These are phyloP conservation scores for Tylopilus orsonianus DNA, from an alignment of 1,284 basidiomycete species.

Conservation along the genomic window DNA sequence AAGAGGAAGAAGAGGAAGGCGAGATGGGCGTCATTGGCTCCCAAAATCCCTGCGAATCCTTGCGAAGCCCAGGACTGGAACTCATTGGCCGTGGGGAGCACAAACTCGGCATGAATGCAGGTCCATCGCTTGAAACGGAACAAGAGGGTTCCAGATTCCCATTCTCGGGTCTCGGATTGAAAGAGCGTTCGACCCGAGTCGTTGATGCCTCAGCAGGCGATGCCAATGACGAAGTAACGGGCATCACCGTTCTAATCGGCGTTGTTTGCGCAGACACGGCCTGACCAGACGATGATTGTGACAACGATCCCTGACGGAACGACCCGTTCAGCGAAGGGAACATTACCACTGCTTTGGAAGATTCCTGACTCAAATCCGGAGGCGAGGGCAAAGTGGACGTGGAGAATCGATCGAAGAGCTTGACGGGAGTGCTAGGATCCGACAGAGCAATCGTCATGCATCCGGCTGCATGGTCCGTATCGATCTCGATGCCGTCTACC, in stretches of 20 bases:
- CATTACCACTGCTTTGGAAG: conserved; percentile 15
- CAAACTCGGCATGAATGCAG: conserved; percentile 6
- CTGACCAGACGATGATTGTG: not conserved
- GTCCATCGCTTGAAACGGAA: conserved; percentile 1
- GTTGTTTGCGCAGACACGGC: conserved; percentile 15
- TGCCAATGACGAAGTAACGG: conserved; percentile 5
- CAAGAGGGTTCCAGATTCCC: not conserved
- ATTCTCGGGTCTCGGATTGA: conserved; percentile 1
- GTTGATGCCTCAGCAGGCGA: not conserved
- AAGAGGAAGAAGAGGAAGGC: conserved; percentile 26
- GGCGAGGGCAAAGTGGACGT: conserved; percentile 5
- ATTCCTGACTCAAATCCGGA: conserved; percentile 2
- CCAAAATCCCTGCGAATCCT: conserved; percentile 33
- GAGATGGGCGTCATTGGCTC: conserved; percentile 23
- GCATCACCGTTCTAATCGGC: conserved; percentile 8
- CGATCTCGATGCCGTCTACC: conserved; percentile 15
- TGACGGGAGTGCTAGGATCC: conserved; percentile 19
- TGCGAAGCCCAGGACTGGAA: conserved; percentile 16
- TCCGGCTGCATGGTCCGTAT: conserved; percentile 1
- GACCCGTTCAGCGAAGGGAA: conserved; percentile 29
- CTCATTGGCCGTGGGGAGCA: conserved; percentile 15
- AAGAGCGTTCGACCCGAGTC: conserved; percentile 1
- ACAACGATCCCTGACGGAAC: conserved; percentile 18
- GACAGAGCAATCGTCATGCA: conserved; percentile 6
- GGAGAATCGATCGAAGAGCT: conserved; percentile 13